Evolutionary conservation across 257 asterid genomes (phyloP), one percentile per base, ranked within the genome.

Genomic region (Jacaranda mimosifolia): DNA sequence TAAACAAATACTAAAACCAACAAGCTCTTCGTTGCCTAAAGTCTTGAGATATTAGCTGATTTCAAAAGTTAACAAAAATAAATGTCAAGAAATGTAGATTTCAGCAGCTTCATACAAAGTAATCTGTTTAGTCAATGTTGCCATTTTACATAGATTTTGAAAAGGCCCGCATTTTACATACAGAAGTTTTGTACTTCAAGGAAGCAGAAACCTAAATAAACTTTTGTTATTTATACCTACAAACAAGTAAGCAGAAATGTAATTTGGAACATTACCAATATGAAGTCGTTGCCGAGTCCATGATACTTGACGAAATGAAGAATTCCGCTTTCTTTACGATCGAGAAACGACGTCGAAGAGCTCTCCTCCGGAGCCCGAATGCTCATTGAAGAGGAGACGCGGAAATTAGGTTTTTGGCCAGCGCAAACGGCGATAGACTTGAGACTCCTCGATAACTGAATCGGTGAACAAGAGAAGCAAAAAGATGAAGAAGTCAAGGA

Each of bases 271-370:
- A 13, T 62, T 86, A 93, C 98, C 90, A 93, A 42, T 46, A 93
- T 91, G 81, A 93, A 91, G 81, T 93, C 98, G 72, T 93, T 93
- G 77, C 96, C 98, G 26, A 93, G 94, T 49, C 97, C 98, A 36
- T 93, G 98, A 67, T 91, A 93, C 91, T 93, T 93, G 83, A 86
- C 93, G 75, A 93, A 93, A 76, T 84, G 97, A 55, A 93, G 91
- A 26, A 84, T 56, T 9, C 87, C 91, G 39, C 82, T 86, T 81
- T 91, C 93, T 76, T 79, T 91, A 35, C 53, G 91, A 51, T 88
- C 91, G 1, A 90, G 91, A 78, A 89, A 89, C 9, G 91, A 86
- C 66, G 82, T 69, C 62, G 89, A 68, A 12, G 91, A 81, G 49
- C 8, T 63, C 46, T 17, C 76, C 75, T 84, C 83, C 15, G 85